Evolutionary conservation across 2,329 filamentous ascomycete genomes (phyloP).

Genomic region (Fusarium devonianum): DNA sequence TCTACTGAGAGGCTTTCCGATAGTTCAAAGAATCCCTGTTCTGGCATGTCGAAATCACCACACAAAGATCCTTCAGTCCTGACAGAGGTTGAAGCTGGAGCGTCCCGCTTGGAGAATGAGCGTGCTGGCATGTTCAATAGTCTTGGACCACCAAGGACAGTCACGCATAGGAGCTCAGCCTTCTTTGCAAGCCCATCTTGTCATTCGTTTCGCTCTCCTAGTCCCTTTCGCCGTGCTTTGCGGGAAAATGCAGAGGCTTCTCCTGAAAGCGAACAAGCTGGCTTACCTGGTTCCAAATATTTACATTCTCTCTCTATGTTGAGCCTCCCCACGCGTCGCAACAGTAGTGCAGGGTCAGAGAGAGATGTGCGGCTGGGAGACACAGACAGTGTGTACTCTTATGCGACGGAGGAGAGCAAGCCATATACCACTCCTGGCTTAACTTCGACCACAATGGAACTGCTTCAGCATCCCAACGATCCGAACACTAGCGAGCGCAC

Average conservation of each 20-base stretch:
- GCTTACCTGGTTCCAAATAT: constrained; percentile 47
- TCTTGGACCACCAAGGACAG: constrained; percentile 36
- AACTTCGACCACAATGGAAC: constrained; percentile 12
- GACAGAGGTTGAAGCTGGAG: not conserved
- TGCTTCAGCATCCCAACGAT: too few species aligned
- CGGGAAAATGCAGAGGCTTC: constrained; percentile 54
- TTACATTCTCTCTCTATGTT: constrained; percentile 51
- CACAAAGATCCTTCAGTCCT: not conserved
- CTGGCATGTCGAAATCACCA: too few species aligned
- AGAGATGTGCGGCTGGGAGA: constrained; percentile 49
- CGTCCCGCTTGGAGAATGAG: not conserved
- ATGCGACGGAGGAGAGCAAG: constrained; percentile 35
- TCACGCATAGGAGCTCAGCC: constrained; percentile 54
- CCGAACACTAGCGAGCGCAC: constrained; percentile 8
- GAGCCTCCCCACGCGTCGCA: constrained; percentile 50
- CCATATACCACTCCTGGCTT: too few species aligned
- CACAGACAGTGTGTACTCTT: constrained; percentile 60
- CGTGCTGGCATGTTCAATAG: constrained; percentile 5
- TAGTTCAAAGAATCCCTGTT: not conserved
- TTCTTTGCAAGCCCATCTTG: constrained; percentile 61
- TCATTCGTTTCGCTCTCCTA: constrained; percentile 61
- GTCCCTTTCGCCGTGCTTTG: constrained; percentile 62
- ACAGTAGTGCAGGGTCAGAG: constrained; percentile 51
- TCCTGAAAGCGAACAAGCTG: constrained; percentile 37
- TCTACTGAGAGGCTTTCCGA: constrained; percentile 7